Percentiles rank a stretch among this genome's conserved stretches.
Conservation (phyloP, 2,329 filamentous ascomycete genomes). For the Exophiala sp. region DNA sequence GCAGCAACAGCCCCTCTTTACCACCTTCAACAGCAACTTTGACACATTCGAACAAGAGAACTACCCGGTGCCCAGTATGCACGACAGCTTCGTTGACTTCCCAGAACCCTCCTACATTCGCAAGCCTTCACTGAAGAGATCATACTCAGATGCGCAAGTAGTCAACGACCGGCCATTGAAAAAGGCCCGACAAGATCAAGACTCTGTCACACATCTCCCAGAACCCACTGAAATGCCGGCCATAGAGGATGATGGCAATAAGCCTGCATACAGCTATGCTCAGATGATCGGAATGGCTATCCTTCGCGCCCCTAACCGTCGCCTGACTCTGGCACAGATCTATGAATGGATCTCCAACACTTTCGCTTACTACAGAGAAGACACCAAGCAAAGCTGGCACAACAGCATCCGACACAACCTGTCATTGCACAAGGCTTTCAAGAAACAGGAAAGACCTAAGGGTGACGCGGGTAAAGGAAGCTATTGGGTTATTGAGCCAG, state of each 20-base stretch:
- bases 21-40: constrained; percentile 42
- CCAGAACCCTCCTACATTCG: constrained; percentile 42
- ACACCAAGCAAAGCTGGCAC: constrained; percentile 75
- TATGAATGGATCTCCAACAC: constrained; percentile 99
- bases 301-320: constrained; percentile 72
- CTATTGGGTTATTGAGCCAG: constrained; percentile 91
- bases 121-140: constrained; percentile 50
- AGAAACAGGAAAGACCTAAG: constrained; percentile 92
- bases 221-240: constrained; percentile 71
- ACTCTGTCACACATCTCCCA: constrained; percentile 50
- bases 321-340: constrained; percentile 86
- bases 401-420: constrained; percentile 99
- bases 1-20: constrained; percentile 43
- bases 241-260: constrained; percentile 77
- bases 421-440: constrained; percentile 91
- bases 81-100: constrained; percentile 44
- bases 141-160: constrained; percentile 65
- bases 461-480: constrained; percentile 96
- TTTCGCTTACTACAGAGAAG: constrained; percentile 79
- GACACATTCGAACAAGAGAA: constrained; percentile 46
- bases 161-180: constrained; percentile 66
- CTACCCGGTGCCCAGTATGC: constrained; percentile 37
- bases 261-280: constrained; percentile 89
- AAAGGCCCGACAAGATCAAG: constrained; percentile 58
- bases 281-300: constrained; percentile 97